These are phyloP conservation scores for Silybum marianum DNA, from an alignment of 129 eudicot species.

Conservation along the genomic window DNA sequence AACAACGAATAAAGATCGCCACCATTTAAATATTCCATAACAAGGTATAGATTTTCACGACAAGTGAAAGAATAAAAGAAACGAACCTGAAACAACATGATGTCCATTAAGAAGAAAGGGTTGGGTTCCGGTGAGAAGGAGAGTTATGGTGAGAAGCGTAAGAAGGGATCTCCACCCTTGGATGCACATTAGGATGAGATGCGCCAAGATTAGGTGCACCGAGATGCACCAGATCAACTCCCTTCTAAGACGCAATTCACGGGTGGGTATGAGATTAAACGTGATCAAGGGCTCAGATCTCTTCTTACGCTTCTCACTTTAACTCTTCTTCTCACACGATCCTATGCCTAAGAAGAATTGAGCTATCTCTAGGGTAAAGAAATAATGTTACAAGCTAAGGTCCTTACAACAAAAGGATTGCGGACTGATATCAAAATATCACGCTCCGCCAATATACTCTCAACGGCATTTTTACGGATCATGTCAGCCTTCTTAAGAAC, in stretches of 20 bases:
- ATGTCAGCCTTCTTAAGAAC: conserved; percentile 96
- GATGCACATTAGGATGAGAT: too few relatives aligned
- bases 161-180: too few relatives aligned
- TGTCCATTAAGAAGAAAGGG: conserved; percentile 28
- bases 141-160: too few relatives aligned
- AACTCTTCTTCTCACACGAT: too few relatives aligned
- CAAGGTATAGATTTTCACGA: conserved; percentile 95
- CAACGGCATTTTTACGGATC: conserved; percentile 97
- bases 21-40: conserved; percentile 96
- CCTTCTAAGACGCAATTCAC: too few relatives aligned
- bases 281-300: too few relatives aligned
- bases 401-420: conserved; percentile 98
- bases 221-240: too few relatives aligned
- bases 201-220: too few relatives aligned
- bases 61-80: conserved; percentile 98
- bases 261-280: too few relatives aligned
- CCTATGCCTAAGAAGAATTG: conserved; percentile 29
- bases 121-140: too few relatives aligned
- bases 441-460: conserved; percentile 96
- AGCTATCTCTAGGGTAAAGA: conserved; percentile 1
- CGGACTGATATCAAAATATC: conserved; percentile 93
- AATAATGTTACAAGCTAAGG: conserved; percentile 23
- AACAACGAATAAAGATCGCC: conserved; percentile 91
- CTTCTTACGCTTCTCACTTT: too few relatives aligned
- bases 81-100: conserved; percentile 63